Evolutionary conservation across 331 rosid species (phyloP).

Genomic region (Quercus tomentella): DNA sequence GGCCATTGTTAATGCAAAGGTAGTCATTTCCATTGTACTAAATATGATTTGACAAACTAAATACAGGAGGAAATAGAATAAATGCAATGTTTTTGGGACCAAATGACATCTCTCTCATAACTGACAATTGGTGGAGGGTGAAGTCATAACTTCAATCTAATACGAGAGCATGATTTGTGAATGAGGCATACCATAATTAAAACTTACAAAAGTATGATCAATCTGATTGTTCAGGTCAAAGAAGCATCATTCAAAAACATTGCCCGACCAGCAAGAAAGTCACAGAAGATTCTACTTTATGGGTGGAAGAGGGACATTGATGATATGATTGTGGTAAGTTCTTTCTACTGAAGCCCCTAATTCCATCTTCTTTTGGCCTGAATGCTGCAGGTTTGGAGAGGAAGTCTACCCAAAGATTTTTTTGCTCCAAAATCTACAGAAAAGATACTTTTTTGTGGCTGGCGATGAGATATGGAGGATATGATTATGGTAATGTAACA

Average conservation of each 20-base stretch:
- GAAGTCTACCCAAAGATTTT: slow-evolving; percentile 79
- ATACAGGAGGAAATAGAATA: not conserved
- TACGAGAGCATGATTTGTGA: not conserved
- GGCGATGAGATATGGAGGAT: slow-evolving; percentile 97
- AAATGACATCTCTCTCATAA: not conserved
- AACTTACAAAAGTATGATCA: slow-evolving; percentile 38
- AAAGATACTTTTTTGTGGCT: slow-evolving; percentile 84
- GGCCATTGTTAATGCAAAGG: not conserved
- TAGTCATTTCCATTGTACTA: not conserved
- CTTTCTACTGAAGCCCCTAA: slow-evolving; percentile 37
- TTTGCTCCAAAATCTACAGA: slow-evolving; percentile 68
- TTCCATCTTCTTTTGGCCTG: slow-evolving; percentile 27
- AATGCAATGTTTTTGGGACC: not conserved
- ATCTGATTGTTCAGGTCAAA: slow-evolving; percentile 51
- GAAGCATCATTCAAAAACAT: slow-evolving; percentile 41
- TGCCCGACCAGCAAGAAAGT: slow-evolving; percentile 40
- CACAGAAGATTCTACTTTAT: slow-evolving; percentile 49
- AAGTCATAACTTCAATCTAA: not conserved
- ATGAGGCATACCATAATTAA: slow-evolving; percentile 25
- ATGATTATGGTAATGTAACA: slow-evolving; percentile 79
- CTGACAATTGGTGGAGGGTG: not conserved
- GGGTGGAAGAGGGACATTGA: slow-evolving; percentile 59
- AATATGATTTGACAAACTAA: not conserved
- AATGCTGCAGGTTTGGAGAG: slow-evolving; percentile 87
- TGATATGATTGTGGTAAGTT: slow-evolving; percentile 55